Conservation (phyloP, 192 early-diverging fungal genomes). For the Umbelopsis isabellina region DNA sequence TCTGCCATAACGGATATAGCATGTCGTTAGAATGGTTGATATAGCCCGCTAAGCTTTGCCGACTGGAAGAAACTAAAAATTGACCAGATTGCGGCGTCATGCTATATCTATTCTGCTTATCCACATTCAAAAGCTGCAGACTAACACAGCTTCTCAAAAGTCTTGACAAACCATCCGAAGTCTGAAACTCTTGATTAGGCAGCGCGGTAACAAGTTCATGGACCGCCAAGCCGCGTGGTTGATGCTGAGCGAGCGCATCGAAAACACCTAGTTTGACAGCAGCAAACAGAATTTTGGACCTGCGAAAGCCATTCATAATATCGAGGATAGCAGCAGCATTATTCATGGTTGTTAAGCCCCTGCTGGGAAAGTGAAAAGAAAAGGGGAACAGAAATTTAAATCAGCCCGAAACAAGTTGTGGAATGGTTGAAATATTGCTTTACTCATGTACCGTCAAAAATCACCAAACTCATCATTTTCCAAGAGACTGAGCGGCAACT, state of each 20-base stretch:
- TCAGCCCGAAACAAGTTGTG: too few relatives aligned
- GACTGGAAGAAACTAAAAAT: slow-evolving; percentile 23
- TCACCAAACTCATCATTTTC: not conserved
- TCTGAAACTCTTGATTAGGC: not conserved
- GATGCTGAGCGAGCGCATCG: slow-evolving; percentile 16
- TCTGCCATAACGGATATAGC: slow-evolving; percentile 26
- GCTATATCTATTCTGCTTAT: not conserved
- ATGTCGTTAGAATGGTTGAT: slow-evolving; percentile 27
- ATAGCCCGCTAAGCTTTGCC: slow-evolving; percentile 21
- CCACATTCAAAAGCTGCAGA: not conserved
- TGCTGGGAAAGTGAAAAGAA: not conserved
- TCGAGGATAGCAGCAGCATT: slow-evolving; percentile 7
- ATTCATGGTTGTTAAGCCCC: not conserved
- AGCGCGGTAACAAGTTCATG: not conserved
- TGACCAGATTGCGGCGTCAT: not conserved
- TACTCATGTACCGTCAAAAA: slow-evolving; percentile 15
- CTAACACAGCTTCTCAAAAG: slow-evolving; percentile 17
- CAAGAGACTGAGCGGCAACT: slow-evolving; percentile 6
- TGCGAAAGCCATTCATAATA: slow-evolving; percentile 33
- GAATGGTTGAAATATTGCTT: not conserved
- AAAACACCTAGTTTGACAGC: slow-evolving; percentile 28
- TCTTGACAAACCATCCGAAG: slow-evolving; percentile 9
- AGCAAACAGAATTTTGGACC: slow-evolving; percentile 33
- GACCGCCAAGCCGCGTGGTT: slow-evolving; percentile 1
- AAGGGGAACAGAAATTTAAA: not conserved